Evolutionary conservation across 768 basidiomycete species (phyloP).

Genomic region (Mycena pura): DNA sequence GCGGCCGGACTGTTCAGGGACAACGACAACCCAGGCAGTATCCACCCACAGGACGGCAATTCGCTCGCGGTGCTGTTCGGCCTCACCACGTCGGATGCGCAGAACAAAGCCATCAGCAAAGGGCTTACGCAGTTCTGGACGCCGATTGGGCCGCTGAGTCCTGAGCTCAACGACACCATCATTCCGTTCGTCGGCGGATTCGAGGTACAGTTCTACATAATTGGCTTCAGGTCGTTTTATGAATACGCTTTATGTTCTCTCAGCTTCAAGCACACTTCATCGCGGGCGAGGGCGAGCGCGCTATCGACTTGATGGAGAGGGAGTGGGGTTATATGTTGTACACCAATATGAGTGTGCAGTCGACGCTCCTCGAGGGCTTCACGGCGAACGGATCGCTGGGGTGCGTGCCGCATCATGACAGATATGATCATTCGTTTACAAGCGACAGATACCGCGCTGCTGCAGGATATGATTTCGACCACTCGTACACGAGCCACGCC

Average conservation of each 20-base stretch:
- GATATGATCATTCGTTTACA: neutral
- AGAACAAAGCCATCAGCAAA: slow-evolving; percentile 49
- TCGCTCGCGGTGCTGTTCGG: slow-evolving; percentile 55
- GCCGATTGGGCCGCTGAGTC: slow-evolving; percentile 52
- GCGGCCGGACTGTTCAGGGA: slow-evolving; percentile 53
- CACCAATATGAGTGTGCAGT: slow-evolving; percentile 46
- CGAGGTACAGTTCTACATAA: slow-evolving; percentile 51
- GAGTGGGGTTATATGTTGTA: slow-evolving; percentile 62
- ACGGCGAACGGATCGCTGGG: slow-evolving; percentile 54
- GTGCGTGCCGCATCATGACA: too few relatives aligned
- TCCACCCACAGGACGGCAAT: slow-evolving; percentile 59
- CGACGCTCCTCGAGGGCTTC: slow-evolving; percentile 54
- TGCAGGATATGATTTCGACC: slow-evolving; percentile 53
- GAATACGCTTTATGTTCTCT: neutral
- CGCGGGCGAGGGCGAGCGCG: slow-evolving; percentile 51
- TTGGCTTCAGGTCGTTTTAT: too few relatives aligned
- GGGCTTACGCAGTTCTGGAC: slow-evolving; percentile 57
- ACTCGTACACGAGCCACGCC: slow-evolving; percentile 53
- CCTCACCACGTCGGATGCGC: slow-evolving; percentile 44
- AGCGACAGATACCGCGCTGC: slow-evolving; percentile 47
- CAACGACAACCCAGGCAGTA: slow-evolving; percentile 45
- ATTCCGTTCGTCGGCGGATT: slow-evolving; percentile 60
- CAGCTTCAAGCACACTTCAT: slow-evolving; percentile 59
- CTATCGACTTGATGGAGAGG: slow-evolving; percentile 51
- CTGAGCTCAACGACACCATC: slow-evolving; percentile 58